phyloP scores from a whole-genome alignment of 2,329 filamentous ascomycete genomes.

The Arthrobotrys pseudoclavata region DNA sequence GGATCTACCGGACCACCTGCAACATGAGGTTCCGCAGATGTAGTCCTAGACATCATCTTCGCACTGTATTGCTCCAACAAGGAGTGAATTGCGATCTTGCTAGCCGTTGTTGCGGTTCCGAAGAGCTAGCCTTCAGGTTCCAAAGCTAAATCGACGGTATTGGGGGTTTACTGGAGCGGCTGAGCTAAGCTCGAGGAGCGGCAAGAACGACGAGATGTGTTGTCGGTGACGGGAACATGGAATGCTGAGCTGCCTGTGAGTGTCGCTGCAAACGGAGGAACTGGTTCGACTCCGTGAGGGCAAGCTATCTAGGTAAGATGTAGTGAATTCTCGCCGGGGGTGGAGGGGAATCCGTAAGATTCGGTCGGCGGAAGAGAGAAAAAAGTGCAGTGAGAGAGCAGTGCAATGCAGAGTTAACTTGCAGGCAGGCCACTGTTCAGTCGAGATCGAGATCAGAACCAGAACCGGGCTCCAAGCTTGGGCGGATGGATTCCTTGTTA shows the following conservation, averaged over 20 bases:
- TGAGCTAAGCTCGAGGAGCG: constrained; percentile 60
- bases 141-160: constrained; percentile 25
- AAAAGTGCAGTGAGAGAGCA: not conserved
- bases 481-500: constrained; percentile 34
- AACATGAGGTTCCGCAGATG: constrained; percentile 59
- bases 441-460: constrained; percentile 30
- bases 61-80: constrained; percentile 23
- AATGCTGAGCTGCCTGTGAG: constrained; percentile 36
- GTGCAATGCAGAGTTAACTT: constrained; percentile 2
- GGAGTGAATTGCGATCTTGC: constrained; percentile 18
- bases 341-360: constrained; percentile 3
- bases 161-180: constrained; percentile 26
- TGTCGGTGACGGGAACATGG: constrained; percentile 60
- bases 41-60: constrained; percentile 58
- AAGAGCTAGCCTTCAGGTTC: constrained; percentile 29
- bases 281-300: constrained; percentile 51
- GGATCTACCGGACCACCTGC: constrained; percentile 60
- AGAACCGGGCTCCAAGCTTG: constrained; percentile 28
- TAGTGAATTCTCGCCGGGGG: not conserved
- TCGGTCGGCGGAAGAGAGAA: constrained; percentile 25
- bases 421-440: not conserved
- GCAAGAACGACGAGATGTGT: constrained; percentile 55
- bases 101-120: constrained; percentile 30
- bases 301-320: constrained; percentile 15
- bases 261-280: constrained; percentile 53